phyloP scores from a whole-genome alignment of 306 rosid species.

The Acacia confusa region DNA sequence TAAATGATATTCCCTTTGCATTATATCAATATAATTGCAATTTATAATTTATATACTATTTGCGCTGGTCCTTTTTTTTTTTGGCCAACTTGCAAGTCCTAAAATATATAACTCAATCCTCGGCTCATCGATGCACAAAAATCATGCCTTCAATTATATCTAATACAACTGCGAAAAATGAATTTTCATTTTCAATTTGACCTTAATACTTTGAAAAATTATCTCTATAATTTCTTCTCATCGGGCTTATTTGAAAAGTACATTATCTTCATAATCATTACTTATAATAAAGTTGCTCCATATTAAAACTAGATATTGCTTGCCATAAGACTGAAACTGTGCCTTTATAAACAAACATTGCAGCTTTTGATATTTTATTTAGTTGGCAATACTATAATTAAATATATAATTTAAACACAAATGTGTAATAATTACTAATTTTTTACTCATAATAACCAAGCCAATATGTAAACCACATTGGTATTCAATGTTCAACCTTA shows the following conservation, averaged over 20 bases:
- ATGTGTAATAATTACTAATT: background rate
- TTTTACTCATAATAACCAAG: background rate
- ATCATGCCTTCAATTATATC: background rate
- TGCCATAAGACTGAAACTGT: background rate
- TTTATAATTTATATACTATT: background rate
- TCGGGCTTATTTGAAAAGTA: background rate
- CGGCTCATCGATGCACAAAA: background rate
- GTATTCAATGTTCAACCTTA: background rate
- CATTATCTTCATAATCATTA: background rate
- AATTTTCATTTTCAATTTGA: background rate
- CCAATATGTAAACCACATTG: background rate
- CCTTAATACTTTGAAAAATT: background rate
- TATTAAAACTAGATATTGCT: background rate
- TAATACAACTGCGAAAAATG: too few relatives aligned
- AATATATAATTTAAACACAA: background rate
- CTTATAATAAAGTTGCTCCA: background rate
- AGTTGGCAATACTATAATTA: background rate
- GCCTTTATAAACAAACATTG: background rate
- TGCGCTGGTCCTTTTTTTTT: too few relatives aligned
- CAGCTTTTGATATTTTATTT: background rate
- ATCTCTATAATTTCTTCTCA: background rate
- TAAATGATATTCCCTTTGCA: too few relatives aligned
- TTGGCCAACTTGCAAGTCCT: too few relatives aligned
- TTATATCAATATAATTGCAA: background rate
- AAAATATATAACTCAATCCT: too few relatives aligned